Base-by-base conservation (phyloP, 805 yeast genomes). In the Hanseniaspora lindneri region DNA sequence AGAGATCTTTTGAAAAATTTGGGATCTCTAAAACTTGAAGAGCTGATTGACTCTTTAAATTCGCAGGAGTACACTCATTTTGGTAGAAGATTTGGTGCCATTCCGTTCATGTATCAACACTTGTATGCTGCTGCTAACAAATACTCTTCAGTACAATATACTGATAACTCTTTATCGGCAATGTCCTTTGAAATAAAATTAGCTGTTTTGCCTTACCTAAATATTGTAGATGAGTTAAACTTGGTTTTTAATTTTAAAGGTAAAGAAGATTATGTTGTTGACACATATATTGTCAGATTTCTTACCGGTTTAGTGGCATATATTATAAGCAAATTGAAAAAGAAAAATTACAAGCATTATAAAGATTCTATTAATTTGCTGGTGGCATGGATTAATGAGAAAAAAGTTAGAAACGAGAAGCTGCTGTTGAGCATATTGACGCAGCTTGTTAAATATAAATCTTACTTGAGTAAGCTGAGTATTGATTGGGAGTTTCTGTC, bases 61-160 rank as follows among this genome's bases (percentile, higher is more conserved):
- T n/a, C n/a, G n/a, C n/a, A n/a, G n/a, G n/a, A 46, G 19, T 46
- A 46, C 24, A 35, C 30, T 17, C 49, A 46, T 20, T 46, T 39
- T 39, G 49, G 49, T 14, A 46, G 49, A 46, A 29, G 49, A 39
- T 46, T 46, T 39, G 49, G 49, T 10, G 39, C 49, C 10, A 16
- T 46, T 6, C 49, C 49, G 2, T 46, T 24, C 16, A 46, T 46
- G 49, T 46, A 46, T 20, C 43, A 39, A 16, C 43, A 46, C 19
- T 5, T 46, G 6, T 46, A 37, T 19, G 25, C 39, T 1, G 24
- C 43, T 2, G 5, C 30, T 13, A 11, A 17, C 6, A 24, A 16
- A 9, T 14, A 24, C 11, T 3, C 14, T 9, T 3, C 6, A 14
- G 13, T 24, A 13, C 5, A 9, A 8, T 46, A 39, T 19, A 20